phyloP scores from a whole-genome alignment of 192 early-diverging fungal genomes.

The Glomus cerebriforme region DNA sequence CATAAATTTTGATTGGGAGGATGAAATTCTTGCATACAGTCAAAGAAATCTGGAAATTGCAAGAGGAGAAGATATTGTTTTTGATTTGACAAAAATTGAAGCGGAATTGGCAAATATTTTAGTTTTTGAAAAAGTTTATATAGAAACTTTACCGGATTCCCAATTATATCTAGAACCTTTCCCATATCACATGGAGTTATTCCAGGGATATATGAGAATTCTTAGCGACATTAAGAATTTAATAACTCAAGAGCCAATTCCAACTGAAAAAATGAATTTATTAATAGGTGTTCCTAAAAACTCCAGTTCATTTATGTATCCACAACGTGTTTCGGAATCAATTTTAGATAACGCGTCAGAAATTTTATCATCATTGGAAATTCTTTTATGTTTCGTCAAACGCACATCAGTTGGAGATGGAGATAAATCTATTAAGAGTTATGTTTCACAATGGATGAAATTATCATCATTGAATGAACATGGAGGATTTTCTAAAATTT shows the following conservation, averaged over 20 bases:
- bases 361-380: conserved; percentile 32
- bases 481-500: background rate
- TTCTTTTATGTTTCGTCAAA: conserved; percentile 33
- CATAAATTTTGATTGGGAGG: conserved; percentile 18
- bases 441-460: conserved; percentile 25
- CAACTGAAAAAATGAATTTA: background rate
- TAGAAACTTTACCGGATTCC: background rate
- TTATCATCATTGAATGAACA: conserved; percentile 1
- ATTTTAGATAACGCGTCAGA: background rate
- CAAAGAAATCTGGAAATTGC: conserved; percentile 19
- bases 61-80: background rate
- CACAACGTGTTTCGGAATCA: background rate
- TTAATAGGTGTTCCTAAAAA: too few species aligned
- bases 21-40: conserved; percentile 18
- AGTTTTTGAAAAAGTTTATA: conserved; percentile 21
- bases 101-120: conserved; percentile 17
- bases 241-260: conserved; percentile 25
- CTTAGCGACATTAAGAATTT: conserved; percentile 19
- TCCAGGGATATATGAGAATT: conserved; percentile 8
- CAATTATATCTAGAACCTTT: conserved; percentile 14
- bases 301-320: too few species aligned
- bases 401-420: background rate
- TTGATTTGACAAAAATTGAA: conserved; percentile 29
- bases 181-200: conserved; percentile 29
- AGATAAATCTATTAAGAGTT: conserved; percentile 23